Conservation (phyloP, 2,329 filamentous ascomycete species). For the Trichoderma breve region DNA sequence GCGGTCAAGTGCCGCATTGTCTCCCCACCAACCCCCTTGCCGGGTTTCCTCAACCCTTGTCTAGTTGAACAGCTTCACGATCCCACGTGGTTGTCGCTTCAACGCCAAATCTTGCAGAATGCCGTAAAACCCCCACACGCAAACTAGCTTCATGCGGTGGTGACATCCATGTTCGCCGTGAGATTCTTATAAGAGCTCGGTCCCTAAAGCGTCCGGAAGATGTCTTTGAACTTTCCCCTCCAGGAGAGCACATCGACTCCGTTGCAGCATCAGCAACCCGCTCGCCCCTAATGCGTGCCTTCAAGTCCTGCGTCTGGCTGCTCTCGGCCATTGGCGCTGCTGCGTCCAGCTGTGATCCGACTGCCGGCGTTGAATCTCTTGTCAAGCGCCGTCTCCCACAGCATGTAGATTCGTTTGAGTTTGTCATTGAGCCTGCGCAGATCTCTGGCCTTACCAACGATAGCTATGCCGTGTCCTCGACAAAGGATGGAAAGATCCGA, state of each 20-base stretch:
- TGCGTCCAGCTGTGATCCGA: background rate
- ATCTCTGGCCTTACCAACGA: constrained; percentile 9
- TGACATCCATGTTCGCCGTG: background rate
- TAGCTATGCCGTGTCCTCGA: constrained; percentile 21
- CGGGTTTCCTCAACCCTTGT: constrained; percentile 2
- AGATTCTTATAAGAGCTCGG: background rate
- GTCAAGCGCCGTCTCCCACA: constrained; percentile 24
- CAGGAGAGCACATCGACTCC: background rate
- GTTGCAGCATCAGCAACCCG: background rate
- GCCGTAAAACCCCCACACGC: background rate
- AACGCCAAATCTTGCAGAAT: background rate
- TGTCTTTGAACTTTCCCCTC: background rate
- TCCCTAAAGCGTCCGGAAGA: background rate
- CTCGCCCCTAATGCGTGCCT: background rate
- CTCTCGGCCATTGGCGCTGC: constrained; percentile 12
- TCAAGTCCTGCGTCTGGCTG: background rate
- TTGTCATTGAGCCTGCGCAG: constrained; percentile 9
- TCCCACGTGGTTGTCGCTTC: constrained; percentile 9
- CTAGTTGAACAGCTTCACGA: background rate
- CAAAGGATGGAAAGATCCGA: constrained; percentile 22
- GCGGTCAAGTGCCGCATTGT: background rate
- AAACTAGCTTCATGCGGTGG: background rate
- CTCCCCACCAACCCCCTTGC: constrained; percentile 1
- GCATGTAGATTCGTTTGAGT: constrained; percentile 22
- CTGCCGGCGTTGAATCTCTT: constrained; percentile 21